These are phyloP conservation scores for Paraglomus brasilianum DNA, from an alignment of 192 early-diverging fungal genomes.

Conservation along the genomic window DNA sequence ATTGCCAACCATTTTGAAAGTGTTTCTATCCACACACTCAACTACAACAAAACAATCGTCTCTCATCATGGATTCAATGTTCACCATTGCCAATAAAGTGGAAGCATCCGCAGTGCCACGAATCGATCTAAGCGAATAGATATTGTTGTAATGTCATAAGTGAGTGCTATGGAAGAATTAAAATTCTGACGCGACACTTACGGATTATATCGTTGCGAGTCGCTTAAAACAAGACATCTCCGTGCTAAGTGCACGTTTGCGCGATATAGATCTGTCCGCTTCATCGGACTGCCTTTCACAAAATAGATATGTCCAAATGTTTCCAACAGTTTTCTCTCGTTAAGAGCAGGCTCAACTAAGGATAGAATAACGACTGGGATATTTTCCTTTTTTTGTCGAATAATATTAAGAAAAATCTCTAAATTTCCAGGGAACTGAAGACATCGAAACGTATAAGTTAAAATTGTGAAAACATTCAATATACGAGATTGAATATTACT, in stretches of 20 bases:
- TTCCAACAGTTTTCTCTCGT: constrained; percentile 43
- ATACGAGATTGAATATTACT: too few species aligned
- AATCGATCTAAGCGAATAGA: neutral
- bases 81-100: constrained; percentile 62
- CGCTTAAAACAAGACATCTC: constrained; percentile 58
- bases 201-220: constrained; percentile 25
- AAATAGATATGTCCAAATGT: constrained; percentile 53
- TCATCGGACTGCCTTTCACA: constrained; percentile 56
- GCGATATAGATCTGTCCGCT: constrained; percentile 58
- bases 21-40: constrained; percentile 72
- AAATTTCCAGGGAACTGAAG: constrained; percentile 61
- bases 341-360: constrained; percentile 42
- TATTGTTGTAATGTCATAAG: too few species aligned
- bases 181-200: constrained; percentile 7
- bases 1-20: constrained; percentile 75
- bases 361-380: constrained; percentile 61
- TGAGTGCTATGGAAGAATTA: too few species aligned
- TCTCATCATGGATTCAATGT: constrained; percentile 59
- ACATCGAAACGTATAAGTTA: too few species aligned
- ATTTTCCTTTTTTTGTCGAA: constrained; percentile 56
- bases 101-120: constrained; percentile 57
- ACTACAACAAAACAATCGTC: constrained; percentile 62
- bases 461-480: too few species aligned
- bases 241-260: constrained; percentile 54
- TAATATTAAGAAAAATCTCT: constrained; percentile 63